Conservation (phyloP, 805 yeast genomes). For the Suhomyces tanzawaensis region DNA sequence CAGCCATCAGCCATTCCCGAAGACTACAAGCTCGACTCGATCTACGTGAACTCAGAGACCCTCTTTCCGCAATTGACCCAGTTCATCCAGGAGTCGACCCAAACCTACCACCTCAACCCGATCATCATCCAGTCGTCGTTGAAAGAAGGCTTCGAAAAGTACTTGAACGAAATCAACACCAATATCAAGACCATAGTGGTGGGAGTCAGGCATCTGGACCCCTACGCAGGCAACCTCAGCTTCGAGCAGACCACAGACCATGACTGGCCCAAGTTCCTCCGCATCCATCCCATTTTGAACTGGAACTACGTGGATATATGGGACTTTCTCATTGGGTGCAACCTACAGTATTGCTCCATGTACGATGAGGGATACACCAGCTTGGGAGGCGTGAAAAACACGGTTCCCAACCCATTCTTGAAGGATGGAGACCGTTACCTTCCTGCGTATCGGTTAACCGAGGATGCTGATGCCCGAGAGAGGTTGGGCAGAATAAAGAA, state of each 20-base stretch:
- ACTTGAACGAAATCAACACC: conserved; percentile 48
- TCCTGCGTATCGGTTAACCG: conserved; percentile 60
- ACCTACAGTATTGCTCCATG: conserved; percentile 67
- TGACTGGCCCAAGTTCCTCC: conserved; percentile 84
- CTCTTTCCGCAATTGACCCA: conserved; percentile 69
- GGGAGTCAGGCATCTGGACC: conserved; percentile 87
- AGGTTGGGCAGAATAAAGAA: conserved; percentile 36
- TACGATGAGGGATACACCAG: conserved; percentile 89
- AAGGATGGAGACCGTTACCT: conserved; percentile 24
- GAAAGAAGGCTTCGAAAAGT: conserved; percentile 68
- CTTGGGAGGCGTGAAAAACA: conserved; percentile 73
- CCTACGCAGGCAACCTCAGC: conserved; percentile 61
- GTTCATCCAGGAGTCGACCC: conserved; percentile 59
- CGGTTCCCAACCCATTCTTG: conserved; percentile 67
- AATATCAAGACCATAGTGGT: conserved; percentile 72
- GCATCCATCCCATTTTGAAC: conserved; percentile 85
- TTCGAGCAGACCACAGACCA: conserved; percentile 77
- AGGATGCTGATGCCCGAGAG: conserved; percentile 59
- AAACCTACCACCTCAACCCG: conserved; percentile 53
- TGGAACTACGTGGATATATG: conserved; percentile 87
- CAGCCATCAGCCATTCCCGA: conserved; percentile 18
- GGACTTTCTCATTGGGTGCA: conserved; percentile 65
- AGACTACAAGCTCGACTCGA: conserved; percentile 48
- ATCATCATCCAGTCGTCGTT: conserved; percentile 46
- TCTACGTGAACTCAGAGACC: conserved; percentile 71